phyloP scores from a whole-genome alignment of 306 rosid genomes.

The Prunus dulcis region DNA sequence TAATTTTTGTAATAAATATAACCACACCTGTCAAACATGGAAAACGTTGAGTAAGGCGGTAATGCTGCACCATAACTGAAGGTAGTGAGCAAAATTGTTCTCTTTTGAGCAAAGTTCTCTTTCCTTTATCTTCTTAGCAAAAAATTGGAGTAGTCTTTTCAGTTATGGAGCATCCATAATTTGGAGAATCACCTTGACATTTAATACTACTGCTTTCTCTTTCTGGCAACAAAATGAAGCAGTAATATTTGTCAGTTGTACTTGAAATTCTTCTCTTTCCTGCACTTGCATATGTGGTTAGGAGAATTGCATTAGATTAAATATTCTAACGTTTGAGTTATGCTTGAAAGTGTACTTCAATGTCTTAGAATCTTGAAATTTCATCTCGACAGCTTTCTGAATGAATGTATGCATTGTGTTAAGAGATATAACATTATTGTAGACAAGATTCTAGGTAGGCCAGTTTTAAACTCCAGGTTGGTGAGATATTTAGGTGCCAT shows the following conservation, averaged over 20 bases:
- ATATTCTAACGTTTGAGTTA: not conserved
- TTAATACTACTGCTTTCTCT: not conserved
- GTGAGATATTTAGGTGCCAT: slow-evolving; percentile 12
- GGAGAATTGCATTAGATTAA: not conserved
- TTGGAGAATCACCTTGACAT: not conserved
- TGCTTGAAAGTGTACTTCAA: not conserved
- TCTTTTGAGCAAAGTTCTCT: not conserved
- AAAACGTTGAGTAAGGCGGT: not conserved
- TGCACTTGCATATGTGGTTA: not conserved
- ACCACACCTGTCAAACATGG: not conserved
- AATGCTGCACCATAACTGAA: not conserved
- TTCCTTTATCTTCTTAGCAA: not conserved
- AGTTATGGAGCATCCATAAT: not conserved
- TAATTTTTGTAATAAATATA: not conserved
- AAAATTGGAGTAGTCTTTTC: not conserved
- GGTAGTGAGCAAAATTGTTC: not conserved
- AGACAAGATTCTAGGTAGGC: not conserved
- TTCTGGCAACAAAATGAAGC: not conserved
- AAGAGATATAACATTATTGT: not conserved
- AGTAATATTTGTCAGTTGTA: not conserved
- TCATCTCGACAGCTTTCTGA: not conserved
- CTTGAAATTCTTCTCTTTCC: not conserved
- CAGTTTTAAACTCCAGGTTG: not conserved
- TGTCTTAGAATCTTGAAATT: not conserved
- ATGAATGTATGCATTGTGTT: not conserved